Conservation (phyloP, 202 grass and related monocot genomes). For the Panicum hallii region DNA sequence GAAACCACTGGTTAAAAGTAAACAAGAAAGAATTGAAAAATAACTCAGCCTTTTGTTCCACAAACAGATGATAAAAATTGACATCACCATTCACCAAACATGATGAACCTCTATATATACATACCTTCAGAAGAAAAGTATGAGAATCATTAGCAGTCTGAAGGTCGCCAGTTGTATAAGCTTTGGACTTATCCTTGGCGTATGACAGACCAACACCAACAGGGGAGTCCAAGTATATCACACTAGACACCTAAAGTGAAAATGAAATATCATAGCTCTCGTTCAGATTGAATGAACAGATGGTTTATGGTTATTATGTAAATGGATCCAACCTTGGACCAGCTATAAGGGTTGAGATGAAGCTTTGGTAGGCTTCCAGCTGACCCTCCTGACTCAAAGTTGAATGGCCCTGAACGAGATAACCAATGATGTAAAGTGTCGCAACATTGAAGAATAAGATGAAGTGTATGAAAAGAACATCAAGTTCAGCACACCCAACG, state of each 20-base stretch:
- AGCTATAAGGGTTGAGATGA: conserved; percentile 87
- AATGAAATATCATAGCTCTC: not conserved
- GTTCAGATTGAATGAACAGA: conserved; percentile 4
- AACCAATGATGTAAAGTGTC: too few species aligned
- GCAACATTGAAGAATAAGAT: too few species aligned
- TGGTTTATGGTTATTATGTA: not conserved
- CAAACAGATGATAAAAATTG: conserved; percentile 25
- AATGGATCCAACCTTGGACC: conserved; percentile 74
- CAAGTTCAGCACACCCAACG: too few species aligned
- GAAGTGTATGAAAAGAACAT: not conserved
- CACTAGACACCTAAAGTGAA: conserved; percentile 71
- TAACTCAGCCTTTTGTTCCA: conserved; percentile 30
- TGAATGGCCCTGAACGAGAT: conserved; percentile 74
- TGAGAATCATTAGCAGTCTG: conserved; percentile 85
- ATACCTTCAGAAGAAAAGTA: conserved; percentile 87
- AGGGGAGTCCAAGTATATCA: conserved; percentile 97
- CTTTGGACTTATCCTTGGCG: conserved; percentile 58
- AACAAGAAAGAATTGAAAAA: not conserved
- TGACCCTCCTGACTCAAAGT: conserved; percentile 72
- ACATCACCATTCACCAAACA: not conserved
- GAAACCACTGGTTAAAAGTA: conserved; percentile 70
- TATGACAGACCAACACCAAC: conserved; percentile 93
- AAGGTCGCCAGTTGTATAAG: conserved; percentile 77
- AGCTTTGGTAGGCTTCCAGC: conserved; percentile 66
- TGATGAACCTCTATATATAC: conserved; percentile 33